Evolutionary conservation across 2,329 filamentous ascomycete species (phyloP).

Genomic region (Paraconiothyrium sp.): DNA sequence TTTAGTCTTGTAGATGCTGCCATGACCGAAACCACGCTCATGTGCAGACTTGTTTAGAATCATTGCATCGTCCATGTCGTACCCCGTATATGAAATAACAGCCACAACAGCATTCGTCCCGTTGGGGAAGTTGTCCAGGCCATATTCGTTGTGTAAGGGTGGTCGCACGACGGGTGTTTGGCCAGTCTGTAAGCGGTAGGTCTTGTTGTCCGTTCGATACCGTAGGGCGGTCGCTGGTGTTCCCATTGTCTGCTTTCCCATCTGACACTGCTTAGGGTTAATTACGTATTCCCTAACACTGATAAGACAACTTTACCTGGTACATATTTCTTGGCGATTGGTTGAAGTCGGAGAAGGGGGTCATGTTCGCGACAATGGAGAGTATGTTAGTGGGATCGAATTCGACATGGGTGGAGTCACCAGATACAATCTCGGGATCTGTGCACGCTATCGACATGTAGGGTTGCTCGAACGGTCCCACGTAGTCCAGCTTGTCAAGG

Average conservation of each 20-base stretch:
- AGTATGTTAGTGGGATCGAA: conserved; percentile 95
- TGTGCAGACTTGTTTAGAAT: conserved; percentile 98
- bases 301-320: conserved; percentile 62
- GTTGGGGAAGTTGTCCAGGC: conserved; percentile 97
- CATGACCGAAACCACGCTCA: conserved; percentile 93
- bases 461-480: conserved; percentile 94
- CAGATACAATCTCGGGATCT: conserved; percentile 86
- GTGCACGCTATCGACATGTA: conserved; percentile 98
- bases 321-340: conserved; percentile 99
- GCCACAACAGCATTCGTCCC: conserved; percentile 95
- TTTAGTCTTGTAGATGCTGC: conserved; percentile 98
- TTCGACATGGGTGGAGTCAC: conserved; percentile 92
- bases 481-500: conserved; percentile 83
- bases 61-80: conserved; percentile 99
- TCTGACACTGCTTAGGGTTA: conserved; percentile 59
- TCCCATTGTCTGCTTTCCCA: conserved; percentile 98
- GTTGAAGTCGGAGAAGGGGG: conserved; percentile 98
- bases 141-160: conserved; percentile 94
- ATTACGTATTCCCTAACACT: background rate
- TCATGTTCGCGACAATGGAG: conserved; percentile 98
- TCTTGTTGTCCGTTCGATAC: conserved; percentile 96
- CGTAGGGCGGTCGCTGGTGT: conserved; percentile 86
- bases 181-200: conserved; percentile 92
- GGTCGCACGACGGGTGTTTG: conserved; percentile 94
- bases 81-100: conserved; percentile 98